These are phyloP conservation scores for Oryza officinalis DNA, from an alignment of 176 grass and related monocot species.

Conservation along the genomic window DNA sequence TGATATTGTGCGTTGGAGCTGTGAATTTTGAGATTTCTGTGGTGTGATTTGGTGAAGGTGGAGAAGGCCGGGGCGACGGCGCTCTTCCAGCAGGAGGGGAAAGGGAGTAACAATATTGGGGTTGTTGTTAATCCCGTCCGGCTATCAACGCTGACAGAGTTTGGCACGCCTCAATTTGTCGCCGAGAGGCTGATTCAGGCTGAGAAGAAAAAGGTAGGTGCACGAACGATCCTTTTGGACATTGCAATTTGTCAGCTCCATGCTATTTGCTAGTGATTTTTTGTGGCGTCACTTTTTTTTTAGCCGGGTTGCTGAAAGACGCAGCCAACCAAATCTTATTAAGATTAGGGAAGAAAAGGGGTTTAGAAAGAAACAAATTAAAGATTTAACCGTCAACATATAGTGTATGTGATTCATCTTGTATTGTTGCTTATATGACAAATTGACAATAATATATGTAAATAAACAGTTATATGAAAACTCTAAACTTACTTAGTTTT, in stretches of 20 bases:
- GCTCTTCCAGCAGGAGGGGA: slow-evolving; percentile 67
- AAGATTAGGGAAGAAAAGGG: no score
- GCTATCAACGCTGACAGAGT: slow-evolving; percentile 72
- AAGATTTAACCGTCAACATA: no score
- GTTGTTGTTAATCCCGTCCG: slow-evolving; percentile 85
- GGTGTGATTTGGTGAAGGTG: slow-evolving; percentile 58
- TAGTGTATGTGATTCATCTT: background rate
- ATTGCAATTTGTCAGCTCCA: background rate
- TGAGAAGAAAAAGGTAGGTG: slow-evolving; percentile 84
- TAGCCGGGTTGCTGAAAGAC: no score
- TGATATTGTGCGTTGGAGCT: background rate
- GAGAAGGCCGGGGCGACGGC: slow-evolving; percentile 87
- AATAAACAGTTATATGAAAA: background rate
- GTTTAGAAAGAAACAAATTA: no score
- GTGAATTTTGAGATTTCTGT: background rate
- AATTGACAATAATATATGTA: background rate
- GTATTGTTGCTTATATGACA: background rate
- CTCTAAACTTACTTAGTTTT: background rate
- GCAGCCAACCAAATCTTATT: no score
- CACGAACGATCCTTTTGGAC: background rate
- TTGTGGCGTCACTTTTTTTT: no score
- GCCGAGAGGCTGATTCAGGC: slow-evolving; percentile 85
- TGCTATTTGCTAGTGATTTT: background rate
- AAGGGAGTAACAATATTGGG: slow-evolving; percentile 85
- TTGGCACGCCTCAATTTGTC: slow-evolving; percentile 82